These are phyloP conservation scores for Grammothele lineata DNA, from an alignment of 768 basidiomycete species.

Conservation along the genomic window DNA sequence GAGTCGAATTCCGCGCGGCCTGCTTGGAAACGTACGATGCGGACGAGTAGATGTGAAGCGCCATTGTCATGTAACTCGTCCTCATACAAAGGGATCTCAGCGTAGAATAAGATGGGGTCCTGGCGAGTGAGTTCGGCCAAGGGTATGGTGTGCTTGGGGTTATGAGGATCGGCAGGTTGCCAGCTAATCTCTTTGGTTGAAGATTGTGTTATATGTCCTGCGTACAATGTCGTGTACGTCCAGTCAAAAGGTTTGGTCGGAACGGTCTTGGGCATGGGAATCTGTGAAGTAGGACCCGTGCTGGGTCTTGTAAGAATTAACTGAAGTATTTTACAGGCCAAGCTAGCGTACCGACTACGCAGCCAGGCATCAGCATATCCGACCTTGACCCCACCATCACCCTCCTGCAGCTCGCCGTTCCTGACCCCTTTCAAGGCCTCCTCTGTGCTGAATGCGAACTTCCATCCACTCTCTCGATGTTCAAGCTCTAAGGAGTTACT, in stretches of 20 bases:
- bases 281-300: conserved; percentile 58
- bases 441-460: conserved; percentile 59
- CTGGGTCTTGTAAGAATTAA: conserved; percentile 40
- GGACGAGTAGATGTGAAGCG: conserved; percentile 73
- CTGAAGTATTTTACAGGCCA: not conserved
- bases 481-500: conserved; percentile 68
- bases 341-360: conserved; percentile 64
- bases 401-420: conserved; percentile 67
- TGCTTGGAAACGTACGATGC: conserved; percentile 49
- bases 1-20: not conserved
- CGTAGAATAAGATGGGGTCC: conserved; percentile 98
- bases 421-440: conserved; percentile 70
- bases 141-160: conserved; percentile 67
- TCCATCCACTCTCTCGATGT: conserved; percentile 62
- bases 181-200: conserved; percentile 33
- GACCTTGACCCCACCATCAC: conserved; percentile 92
- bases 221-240: conserved; percentile 92
- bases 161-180: conserved; percentile 51
- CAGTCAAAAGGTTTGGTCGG: conserved; percentile 91
- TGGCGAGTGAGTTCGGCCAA: conserved; percentile 79
- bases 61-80: conserved; percentile 98
- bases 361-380: conserved; percentile 95
- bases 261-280: conserved; percentile 68
- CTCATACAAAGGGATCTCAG: conserved; percentile 91
- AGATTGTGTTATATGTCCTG: conserved; percentile 46